These are phyloP conservation scores for Dalbergia oliveri DNA, from an alignment of 306 rosid species.

Conservation along the genomic window DNA sequence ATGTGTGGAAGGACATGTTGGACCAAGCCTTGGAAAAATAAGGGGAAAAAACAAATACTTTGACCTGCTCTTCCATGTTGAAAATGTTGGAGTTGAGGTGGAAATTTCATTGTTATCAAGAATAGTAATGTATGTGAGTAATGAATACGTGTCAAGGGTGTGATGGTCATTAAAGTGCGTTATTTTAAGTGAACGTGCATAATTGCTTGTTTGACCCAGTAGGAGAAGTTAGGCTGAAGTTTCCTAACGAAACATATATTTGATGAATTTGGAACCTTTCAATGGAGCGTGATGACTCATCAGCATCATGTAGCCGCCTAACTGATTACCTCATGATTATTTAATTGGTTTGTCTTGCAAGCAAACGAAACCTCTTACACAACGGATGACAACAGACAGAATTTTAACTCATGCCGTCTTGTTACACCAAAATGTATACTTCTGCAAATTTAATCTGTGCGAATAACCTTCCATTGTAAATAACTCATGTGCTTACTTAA, in stretches of 20 bases:
- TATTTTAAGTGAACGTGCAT: not conserved
- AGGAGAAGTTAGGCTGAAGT: conserved; percentile 11
- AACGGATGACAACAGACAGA: conserved; percentile 6
- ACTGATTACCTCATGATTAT: not conserved
- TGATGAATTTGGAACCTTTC: conserved; percentile 35
- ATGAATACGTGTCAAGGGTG: conserved; percentile 11
- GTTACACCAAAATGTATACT: not conserved
- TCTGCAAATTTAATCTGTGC: not conserved
- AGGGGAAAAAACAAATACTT: not conserved
- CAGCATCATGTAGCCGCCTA: conserved; percentile 13
- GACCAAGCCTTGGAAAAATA: conserved; percentile 38
- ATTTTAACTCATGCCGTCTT: not conserved
- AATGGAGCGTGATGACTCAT: conserved; percentile 37
- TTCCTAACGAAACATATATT: not conserved
- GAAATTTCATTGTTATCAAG: conserved; percentile 51
- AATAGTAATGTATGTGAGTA: not conserved
- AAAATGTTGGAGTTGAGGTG: conserved; percentile 9
- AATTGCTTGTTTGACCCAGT: conserved; percentile 36
- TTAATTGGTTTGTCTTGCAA: conserved; percentile 20
- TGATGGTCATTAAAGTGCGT: conserved; percentile 7
- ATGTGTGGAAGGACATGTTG: conserved; percentile 19
- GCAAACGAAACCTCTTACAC: conserved; percentile 30
- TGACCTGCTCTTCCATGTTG: conserved; percentile 33
- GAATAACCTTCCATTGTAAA: too few species aligned
- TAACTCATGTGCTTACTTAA: too few species aligned